phyloP scores from a whole-genome alignment of 2,329 filamentous ascomycete genomes.

The Didymosphaeria variabile region DNA sequence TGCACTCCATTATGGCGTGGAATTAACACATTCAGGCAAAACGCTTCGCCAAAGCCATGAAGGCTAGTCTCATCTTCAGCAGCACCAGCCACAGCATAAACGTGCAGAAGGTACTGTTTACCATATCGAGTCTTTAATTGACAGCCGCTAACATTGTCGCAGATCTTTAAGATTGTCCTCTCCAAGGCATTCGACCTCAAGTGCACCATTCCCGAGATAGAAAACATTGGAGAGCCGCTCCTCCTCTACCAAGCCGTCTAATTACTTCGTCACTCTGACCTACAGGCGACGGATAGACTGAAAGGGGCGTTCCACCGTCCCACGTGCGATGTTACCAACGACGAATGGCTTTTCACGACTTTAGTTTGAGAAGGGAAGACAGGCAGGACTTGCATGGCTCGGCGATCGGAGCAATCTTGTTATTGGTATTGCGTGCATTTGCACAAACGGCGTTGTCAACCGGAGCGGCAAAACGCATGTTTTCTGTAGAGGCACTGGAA shows the following conservation, averaged over 20 bases:
- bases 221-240: conserved; percentile 95
- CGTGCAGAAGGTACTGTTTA: conserved; percentile 83
- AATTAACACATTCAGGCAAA: conserved; percentile 70
- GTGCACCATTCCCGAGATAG: conserved; percentile 98
- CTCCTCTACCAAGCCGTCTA: conserved; percentile 75
- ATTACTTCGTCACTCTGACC: conserved; percentile 29
- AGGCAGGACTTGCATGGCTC: conserved; percentile 42
- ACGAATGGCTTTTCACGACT: conserved; percentile 50
- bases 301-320: conserved; percentile 24
- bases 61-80: conserved; percentile 95
- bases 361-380: conserved; percentile 29
- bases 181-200: conserved; percentile 99
- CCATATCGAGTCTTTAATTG: rapidly evolving
- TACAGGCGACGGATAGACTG: not conserved
- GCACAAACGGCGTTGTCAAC: conserved; percentile 16
- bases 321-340: conserved; percentile 42
- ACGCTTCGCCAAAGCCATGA: conserved; percentile 97
- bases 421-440: conserved; percentile 32
- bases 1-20: not conserved
- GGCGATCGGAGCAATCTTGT: conserved; percentile 49
- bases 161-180: conserved; percentile 99
- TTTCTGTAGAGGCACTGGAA: conserved; percentile 21
- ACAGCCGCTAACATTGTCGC: conserved; percentile 36
- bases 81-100: conserved; percentile 99
- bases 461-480: conserved; percentile 16